These are phyloP conservation scores for Prunus padus DNA, from an alignment of 306 rosid genomes.

Conservation along the genomic window DNA sequence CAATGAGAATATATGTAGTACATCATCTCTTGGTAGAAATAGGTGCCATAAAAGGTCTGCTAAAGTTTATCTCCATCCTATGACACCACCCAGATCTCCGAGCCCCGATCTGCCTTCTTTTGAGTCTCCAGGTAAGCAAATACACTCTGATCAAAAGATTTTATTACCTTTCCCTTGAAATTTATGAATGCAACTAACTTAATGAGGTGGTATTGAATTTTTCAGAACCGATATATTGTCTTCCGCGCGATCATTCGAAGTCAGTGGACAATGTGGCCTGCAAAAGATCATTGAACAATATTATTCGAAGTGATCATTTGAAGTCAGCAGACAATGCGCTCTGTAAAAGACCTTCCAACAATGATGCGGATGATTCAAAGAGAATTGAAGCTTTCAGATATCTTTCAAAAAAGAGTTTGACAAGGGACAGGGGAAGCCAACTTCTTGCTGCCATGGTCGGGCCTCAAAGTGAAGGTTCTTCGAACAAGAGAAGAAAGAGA, in stretches of 20 bases:
- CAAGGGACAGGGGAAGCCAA: constrained; percentile 39
- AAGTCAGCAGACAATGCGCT: constrained; percentile 34
- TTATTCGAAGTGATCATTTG: constrained; percentile 30
- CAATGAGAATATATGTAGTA: constrained; percentile 5
- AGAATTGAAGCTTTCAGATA: constrained; percentile 51
- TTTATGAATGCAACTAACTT: constrained; percentile 18
- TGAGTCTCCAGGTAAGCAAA: constrained; percentile 52
- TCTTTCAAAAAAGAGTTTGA: constrained; percentile 35
- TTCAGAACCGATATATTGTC: constrained; percentile 35
- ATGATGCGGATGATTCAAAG: constrained; percentile 25
- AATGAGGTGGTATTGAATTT: constrained; percentile 17
- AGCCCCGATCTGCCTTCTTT: constrained; percentile 22
- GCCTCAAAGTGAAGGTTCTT: constrained; percentile 28
- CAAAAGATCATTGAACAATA: constrained; percentile 34
- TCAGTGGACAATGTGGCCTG: constrained; percentile 27
- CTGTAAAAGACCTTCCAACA: constrained; percentile 32
- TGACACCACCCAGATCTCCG: constrained; percentile 62
- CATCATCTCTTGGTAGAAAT: constrained; percentile 19
- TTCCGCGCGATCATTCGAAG: constrained; percentile 44
- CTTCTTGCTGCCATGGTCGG: constrained; percentile 34
- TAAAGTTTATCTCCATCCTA: constrained; percentile 37
- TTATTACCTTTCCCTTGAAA: constrained; percentile 6
- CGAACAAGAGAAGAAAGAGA: constrained; percentile 50
- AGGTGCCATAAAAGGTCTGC: not conserved
- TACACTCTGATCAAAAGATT: not conserved